Evolutionary conservation across 2,329 filamentous ascomycete genomes (phyloP), one percentile per base, ranked within the genome.

Genomic region (Epicoccum nigrum): DNA sequence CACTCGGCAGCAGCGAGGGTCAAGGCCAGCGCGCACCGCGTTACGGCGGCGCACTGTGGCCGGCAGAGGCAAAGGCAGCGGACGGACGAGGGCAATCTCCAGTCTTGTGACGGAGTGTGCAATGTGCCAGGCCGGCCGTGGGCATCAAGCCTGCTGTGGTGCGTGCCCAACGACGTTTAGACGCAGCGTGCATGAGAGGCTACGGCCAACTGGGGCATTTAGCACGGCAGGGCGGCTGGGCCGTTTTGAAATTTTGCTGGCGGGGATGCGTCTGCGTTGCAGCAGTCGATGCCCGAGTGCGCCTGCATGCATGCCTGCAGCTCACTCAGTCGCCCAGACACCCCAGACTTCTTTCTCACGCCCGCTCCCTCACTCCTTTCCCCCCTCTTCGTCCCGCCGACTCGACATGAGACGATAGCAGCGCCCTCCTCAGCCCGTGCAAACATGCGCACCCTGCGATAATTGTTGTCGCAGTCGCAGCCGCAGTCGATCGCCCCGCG

Each of bases 191-290:
- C 62, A 62, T 63, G 52, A 58, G 53, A 44, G 45, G 48, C 51
- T 49, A 53, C 20, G 17, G 23, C 48, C 49, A 41, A 56, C 55
- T 59, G 54, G 45, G 50, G 19, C 39, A 23, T 61, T 58, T 58
- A 60, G 59, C 58, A 61, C 55, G 23, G 48, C 48, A 43, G 44
- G 45, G 42, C 45, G 49, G 32, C 48, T 52, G 51, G 45, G 42
- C 52, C 59, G 61, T 62, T 64, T 61, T 55, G 59, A 61, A 62
- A 53, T 59, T 59, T 64, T 62, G 58, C 61, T 56, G 56, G 59
- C 55, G 54, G 59, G 51, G 53, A 56, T 52, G 45, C 30, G 28
- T 44, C 51, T 58, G 52, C 41, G 58, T 30, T 51, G 55, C 51
- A 58, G 44, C 45, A 45, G 30, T 61, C 58, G 55, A 59, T 54